phyloP scores from a whole-genome alignment of 2,329 filamentous ascomycete species.

The Colletotrichum somersetense region DNA sequence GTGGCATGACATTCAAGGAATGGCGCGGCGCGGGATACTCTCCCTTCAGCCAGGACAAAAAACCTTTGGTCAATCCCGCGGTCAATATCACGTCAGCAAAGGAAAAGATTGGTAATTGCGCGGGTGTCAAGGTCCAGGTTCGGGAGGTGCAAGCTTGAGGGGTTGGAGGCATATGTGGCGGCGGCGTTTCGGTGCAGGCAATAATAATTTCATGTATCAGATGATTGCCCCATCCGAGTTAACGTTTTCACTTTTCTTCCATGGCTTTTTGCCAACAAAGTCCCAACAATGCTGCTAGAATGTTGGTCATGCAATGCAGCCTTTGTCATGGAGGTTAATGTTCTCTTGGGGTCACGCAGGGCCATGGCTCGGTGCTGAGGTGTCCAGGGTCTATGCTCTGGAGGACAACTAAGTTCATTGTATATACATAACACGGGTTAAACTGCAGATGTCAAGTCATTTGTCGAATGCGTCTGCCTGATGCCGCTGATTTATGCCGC shows the following conservation, averaged over 20 bases:
- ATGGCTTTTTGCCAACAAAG: not conserved
- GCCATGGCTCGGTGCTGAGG: slow-evolving; percentile 19
- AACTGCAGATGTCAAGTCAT: no score
- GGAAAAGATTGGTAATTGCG: slow-evolving; percentile 9
- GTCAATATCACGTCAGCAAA: slow-evolving; percentile 2
- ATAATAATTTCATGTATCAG: slow-evolving; percentile 1
- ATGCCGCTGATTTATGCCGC: no score
- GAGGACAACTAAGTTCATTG: not conserved
- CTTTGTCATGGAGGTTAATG: not conserved
- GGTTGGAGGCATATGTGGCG: not conserved
- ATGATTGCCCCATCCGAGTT: slow-evolving; percentile 8
- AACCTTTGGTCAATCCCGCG: slow-evolving; percentile 6
- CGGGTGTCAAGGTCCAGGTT: slow-evolving; percentile 32
- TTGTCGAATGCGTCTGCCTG: no score
- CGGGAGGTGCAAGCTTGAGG: slow-evolving; percentile 27
- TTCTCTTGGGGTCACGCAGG: not conserved
- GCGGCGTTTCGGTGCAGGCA: slow-evolving; percentile 20
- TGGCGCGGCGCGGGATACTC: slow-evolving; percentile 46
- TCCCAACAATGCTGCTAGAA: not conserved
- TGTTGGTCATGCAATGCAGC: not conserved
- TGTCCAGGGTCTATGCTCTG: not conserved
- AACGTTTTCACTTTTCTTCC: not conserved
- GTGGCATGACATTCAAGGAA: slow-evolving; percentile 51
- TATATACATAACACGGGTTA: no score
- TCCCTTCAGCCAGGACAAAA: slow-evolving; percentile 35